These are phyloP conservation scores for Xylogone sp. DNA, from an alignment of 2,329 filamentous ascomycete genomes.

Conservation along the genomic window DNA sequence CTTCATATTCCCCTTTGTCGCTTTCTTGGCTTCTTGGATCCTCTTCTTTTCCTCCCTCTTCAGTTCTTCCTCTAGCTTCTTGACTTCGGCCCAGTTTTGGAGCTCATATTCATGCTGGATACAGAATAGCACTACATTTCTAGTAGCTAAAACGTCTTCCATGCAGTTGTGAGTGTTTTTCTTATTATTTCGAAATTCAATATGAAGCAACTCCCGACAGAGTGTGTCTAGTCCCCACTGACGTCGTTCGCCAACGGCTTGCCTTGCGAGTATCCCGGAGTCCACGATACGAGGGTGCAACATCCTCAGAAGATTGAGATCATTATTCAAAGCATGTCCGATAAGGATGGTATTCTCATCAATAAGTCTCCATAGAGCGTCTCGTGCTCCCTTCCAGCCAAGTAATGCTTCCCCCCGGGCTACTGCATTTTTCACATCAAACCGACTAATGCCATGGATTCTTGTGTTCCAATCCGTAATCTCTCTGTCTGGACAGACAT, in stretches of 20 bases:
- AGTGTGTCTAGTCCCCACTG: slow-evolving; percentile 35
- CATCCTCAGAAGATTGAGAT: slow-evolving; percentile 40
- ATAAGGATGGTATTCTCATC: slow-evolving; percentile 42
- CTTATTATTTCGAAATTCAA: slow-evolving; percentile 31
- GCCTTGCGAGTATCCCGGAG: slow-evolving; percentile 35
- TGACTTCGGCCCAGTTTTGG: slow-evolving; percentile 28
- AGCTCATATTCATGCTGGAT: slow-evolving; percentile 35
- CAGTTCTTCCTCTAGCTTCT: slow-evolving; percentile 12
- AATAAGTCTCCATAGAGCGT: slow-evolving; percentile 36
- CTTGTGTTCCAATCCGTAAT: slow-evolving; percentile 34
- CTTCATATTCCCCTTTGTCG: neutral
- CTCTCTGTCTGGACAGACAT: slow-evolving; percentile 32
- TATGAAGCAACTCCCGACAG: slow-evolving; percentile 29
- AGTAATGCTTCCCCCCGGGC: slow-evolving; percentile 27
- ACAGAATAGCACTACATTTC: slow-evolving; percentile 45
- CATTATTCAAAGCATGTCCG: slow-evolving; percentile 42
- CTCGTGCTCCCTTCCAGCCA: slow-evolving; percentile 40
- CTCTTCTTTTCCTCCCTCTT: slow-evolving; percentile 11
- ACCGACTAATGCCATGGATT: slow-evolving; percentile 35
- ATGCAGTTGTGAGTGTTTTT: slow-evolving; percentile 41
- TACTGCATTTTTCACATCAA: slow-evolving; percentile 29
- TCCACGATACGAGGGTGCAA: slow-evolving; percentile 41
- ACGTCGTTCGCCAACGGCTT: slow-evolving; percentile 24
- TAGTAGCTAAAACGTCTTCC: slow-evolving; percentile 45
- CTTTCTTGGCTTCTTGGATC: slow-evolving; percentile 4